These are phyloP conservation scores for Nothomitra cinnamomea DNA, from an alignment of 2,329 filamentous ascomycete genomes.

Conservation along the genomic window DNA sequence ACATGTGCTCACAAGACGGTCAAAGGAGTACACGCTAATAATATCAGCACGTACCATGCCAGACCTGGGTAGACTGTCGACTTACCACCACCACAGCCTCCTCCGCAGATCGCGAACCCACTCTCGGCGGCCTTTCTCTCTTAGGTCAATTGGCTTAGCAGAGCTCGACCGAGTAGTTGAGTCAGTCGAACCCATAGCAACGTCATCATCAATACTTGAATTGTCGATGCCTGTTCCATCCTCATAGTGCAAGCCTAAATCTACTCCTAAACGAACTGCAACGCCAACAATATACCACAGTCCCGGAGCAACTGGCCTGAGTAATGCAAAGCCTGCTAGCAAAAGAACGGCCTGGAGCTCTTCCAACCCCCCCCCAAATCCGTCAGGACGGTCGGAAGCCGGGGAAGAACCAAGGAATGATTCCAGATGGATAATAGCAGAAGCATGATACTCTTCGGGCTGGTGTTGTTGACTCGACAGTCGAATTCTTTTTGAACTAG, in stretches of 20 bases:
- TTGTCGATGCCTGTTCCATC: constrained; percentile 53
- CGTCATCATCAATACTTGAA: constrained; percentile 34
- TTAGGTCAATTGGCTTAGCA: constrained; percentile 24
- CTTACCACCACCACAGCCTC: constrained; percentile 73
- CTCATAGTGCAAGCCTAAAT: constrained; percentile 83
- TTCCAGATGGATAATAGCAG: constrained; percentile 81
- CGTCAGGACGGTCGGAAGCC: constrained; percentile 34
- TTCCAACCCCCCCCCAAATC: constrained; percentile 76
- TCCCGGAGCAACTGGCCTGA: constrained; percentile 81
- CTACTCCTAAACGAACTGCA: constrained; percentile 74
- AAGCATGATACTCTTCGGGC: constrained; percentile 91
- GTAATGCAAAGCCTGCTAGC: constrained; percentile 75
- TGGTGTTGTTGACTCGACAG: constrained; percentile 46
- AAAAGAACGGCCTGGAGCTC: constrained; percentile 87
- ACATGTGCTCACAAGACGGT: constrained; percentile 86
- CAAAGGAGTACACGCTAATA: constrained; percentile 63
- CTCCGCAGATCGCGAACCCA: constrained; percentile 76
- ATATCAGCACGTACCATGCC: no score
- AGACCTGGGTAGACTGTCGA: background rate
- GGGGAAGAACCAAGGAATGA: constrained; percentile 57
- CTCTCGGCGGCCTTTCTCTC: constrained; percentile 51
- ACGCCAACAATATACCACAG: constrained; percentile 97
- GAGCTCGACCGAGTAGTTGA: background rate
- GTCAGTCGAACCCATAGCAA: constrained; percentile 20
- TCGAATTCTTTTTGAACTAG: constrained; percentile 31